Percentiles rank a stretch among this genome's conserved stretches.
Evolutionary conservation across 1,284 basidiomycete species (phyloP).

Genomic region (Ceratobasidium sp.): DNA sequence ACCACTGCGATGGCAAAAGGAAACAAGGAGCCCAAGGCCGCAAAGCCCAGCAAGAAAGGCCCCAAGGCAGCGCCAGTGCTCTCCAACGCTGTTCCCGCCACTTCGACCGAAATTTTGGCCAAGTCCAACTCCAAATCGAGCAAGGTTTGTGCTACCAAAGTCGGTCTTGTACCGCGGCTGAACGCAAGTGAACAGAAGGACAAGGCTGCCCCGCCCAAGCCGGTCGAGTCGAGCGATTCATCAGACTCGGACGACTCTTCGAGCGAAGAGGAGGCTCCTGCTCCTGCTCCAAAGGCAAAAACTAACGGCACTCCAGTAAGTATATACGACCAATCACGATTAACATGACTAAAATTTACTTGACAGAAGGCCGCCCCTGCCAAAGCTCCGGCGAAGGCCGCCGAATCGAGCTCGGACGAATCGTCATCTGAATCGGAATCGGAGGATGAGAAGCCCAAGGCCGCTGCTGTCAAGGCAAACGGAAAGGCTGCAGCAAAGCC

Average conservation of each 20-base stretch:
- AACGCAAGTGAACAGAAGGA: slow-evolving; percentile 15
- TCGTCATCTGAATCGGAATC: slow-evolving; percentile 38
- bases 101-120: slow-evolving; percentile 20
- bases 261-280: slow-evolving; percentile 37
- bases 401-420: slow-evolving; percentile 9
- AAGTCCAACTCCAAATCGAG: slow-evolving; percentile 11
- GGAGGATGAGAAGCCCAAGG: slow-evolving; percentile 32
- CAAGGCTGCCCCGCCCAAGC: slow-evolving; percentile 25
- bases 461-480: slow-evolving; percentile 30
- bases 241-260: slow-evolving; percentile 37
- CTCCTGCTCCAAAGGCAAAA: slow-evolving; percentile 31
- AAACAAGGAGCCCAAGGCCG: background rate
- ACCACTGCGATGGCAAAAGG: background rate
- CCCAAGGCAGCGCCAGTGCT: slow-evolving; percentile 45
- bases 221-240: slow-evolving; percentile 36
- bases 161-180: background rate
- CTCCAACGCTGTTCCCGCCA: slow-evolving; percentile 9
- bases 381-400: slow-evolving; percentile 38
- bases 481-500: slow-evolving; percentile 37
- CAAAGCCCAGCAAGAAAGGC: slow-evolving; percentile 43
- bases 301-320: slow-evolving; percentile 13
- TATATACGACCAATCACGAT: too few relatives aligned
- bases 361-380: slow-evolving; percentile 26
- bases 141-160: slow-evolving; percentile 26
- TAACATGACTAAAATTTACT: too few relatives aligned